A percentile compares a stretch with the other conserved stretches of the same genome.
Evolutionary conservation across 2,329 filamentous ascomycete species (phyloP).

Genomic region (Pseudocercospora macadamiae): DNA sequence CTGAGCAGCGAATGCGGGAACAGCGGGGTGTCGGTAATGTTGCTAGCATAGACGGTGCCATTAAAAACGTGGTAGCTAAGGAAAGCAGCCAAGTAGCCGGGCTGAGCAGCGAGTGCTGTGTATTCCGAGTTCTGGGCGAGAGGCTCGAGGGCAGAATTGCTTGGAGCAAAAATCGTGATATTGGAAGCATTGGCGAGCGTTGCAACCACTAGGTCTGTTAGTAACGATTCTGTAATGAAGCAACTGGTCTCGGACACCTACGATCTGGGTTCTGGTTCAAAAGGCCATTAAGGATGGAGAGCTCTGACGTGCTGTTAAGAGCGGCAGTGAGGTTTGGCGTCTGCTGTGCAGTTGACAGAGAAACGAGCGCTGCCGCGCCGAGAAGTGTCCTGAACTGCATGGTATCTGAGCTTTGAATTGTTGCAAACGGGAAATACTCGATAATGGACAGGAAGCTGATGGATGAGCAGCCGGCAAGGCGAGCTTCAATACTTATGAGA

Average conservation of each 20-base stretch:
- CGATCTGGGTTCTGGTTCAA: conserved; percentile 19
- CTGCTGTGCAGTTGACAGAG: conserved; percentile 39
- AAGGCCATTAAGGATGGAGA: conserved; percentile 22
- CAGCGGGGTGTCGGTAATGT: conserved; percentile 37
- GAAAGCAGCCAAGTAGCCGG: conserved; percentile 47
- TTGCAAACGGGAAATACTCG: neutral
- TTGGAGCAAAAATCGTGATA: conserved; percentile 62
- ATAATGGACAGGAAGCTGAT: neutral
- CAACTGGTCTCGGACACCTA: neutral
- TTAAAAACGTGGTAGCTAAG: conserved; percentile 63
- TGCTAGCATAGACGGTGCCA: conserved; percentile 51
- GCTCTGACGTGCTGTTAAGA: conserved; percentile 35
- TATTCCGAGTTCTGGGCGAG: conserved; percentile 34
- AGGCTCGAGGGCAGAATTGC: conserved; percentile 53
- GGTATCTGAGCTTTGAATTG: neutral
- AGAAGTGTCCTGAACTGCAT: conserved; percentile 47
- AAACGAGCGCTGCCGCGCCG: conserved; percentile 40
- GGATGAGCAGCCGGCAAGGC: neutral
- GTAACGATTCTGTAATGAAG: no score
- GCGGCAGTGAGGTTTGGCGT: conserved; percentile 41
- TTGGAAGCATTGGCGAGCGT: conserved; percentile 45
- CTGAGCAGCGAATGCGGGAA: conserved; percentile 56
- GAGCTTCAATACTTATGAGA: conserved; percentile 2
- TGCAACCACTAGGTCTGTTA: conserved; percentile 31
- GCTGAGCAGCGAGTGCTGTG: conserved; percentile 39